A percentile compares a stretch with the other conserved stretches of the same genome.
These are phyloP conservation scores for Haematococcus lacustris DNA, from an alignment of 139 green algal species.

Conservation along the genomic window DNA sequence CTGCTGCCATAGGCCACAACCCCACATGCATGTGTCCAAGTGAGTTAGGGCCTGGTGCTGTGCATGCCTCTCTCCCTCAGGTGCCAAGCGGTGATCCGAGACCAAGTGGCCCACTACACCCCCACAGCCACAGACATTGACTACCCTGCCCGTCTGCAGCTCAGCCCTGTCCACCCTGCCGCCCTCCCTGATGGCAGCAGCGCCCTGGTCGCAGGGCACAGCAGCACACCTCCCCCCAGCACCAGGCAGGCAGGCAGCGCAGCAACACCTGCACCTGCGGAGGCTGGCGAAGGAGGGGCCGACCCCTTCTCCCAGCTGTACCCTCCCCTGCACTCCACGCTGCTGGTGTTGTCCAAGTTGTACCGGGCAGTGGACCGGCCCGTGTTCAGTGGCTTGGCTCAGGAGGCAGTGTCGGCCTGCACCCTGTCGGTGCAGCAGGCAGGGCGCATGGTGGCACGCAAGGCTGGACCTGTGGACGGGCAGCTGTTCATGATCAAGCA, in stretches of 20 bases:
- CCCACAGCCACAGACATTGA: constrained; percentile 67
- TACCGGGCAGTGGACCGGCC: constrained; percentile 73
- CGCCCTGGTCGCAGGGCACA: too few relatives aligned
- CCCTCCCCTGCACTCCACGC: constrained; percentile 68
- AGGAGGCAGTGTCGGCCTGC: constrained; percentile 78
- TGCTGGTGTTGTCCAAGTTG: constrained; percentile 83
- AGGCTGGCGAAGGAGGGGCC: not conserved
- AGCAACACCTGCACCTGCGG: not conserved
- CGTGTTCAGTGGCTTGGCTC: constrained; percentile 82
- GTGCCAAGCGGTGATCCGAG: constrained; percentile 10
- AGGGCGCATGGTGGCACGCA: constrained; percentile 16
- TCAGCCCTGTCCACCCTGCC: too few relatives aligned
- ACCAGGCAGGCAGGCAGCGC: not conserved
- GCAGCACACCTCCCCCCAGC: not conserved
- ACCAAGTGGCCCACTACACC: constrained; percentile 68
- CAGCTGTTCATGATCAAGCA: constrained; percentile 93
- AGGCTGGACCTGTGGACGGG: constrained; percentile 51
- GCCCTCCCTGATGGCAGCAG: too few relatives aligned
- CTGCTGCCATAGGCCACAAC: too few relatives aligned
- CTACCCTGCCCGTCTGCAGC: constrained; percentile 72
- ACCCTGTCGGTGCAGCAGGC: constrained; percentile 65
- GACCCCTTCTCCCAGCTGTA: constrained; percentile 55
- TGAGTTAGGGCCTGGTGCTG: too few relatives aligned
- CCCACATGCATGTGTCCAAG: too few relatives aligned
- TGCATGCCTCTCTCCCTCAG: not conserved